phyloP scores from a whole-genome alignment of 306 rosid species.

The Cyclanthera cordifolia region DNA sequence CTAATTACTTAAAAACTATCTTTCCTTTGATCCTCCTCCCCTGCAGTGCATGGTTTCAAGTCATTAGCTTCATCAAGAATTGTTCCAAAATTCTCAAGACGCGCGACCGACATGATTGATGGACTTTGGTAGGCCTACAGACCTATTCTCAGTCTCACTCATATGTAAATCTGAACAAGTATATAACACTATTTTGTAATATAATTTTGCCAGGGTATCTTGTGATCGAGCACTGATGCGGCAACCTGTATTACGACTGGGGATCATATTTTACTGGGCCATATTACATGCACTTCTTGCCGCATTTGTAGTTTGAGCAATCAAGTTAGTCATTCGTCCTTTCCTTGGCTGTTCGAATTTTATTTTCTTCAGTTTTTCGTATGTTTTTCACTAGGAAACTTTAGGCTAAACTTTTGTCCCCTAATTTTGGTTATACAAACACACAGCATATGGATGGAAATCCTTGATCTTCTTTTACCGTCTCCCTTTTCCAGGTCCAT shows the following conservation, averaged over 20 bases:
- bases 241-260: conserved; percentile 69
- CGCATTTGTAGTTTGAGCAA: conserved; percentile 53
- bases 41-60: conserved; percentile 88
- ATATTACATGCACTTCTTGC: conserved; percentile 77
- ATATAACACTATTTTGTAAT: conserved; percentile 12
- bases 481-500: conserved; percentile 23
- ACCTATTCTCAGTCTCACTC: conserved; percentile 7
- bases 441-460: not conserved
- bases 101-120: conserved; percentile 72
- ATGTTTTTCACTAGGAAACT: not conserved
- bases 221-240: conserved; percentile 95
- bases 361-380: conserved; percentile 8
- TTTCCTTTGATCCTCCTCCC: conserved; percentile 14
- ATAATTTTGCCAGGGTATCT: conserved; percentile 57
- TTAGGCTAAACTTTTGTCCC: not conserved
- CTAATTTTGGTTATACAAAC: no score
- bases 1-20: not conserved
- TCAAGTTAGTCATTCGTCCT: conserved; percentile 21
- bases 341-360: not conserved
- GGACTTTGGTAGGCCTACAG: conserved; percentile 66
- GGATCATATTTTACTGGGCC: conserved; percentile 80
- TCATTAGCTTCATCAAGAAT: conserved; percentile 75
- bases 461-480: not conserved
- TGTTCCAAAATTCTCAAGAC: conserved; percentile 84
- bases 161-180: conserved; percentile 4